phyloP scores from a whole-genome alignment of 2,329 filamentous ascomycete genomes.

The Fusarium sp. region DNA sequence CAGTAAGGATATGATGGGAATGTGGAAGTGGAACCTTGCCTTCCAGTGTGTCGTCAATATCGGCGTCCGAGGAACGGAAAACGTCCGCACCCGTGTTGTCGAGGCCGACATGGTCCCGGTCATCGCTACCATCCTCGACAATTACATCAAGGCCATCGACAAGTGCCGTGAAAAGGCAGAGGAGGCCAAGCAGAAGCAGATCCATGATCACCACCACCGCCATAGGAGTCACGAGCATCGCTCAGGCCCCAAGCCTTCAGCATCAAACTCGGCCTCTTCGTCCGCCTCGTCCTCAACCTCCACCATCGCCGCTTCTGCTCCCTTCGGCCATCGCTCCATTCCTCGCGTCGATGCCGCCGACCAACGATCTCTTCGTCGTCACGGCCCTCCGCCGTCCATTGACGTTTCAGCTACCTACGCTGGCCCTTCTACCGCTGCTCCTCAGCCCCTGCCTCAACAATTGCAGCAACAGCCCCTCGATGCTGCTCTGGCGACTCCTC shows the following conservation, averaged over 20 bases:
- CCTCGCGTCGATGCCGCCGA: constrained; percentile 67
- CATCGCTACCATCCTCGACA: constrained; percentile 97
- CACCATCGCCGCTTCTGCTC: constrained; percentile 15
- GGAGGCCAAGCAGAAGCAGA: constrained; percentile 79
- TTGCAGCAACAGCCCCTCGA: constrained; percentile 41
- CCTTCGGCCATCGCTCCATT: constrained; percentile 65
- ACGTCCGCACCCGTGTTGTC: constrained; percentile 92
- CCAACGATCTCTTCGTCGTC: constrained; percentile 75
- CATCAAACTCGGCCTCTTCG: constrained; percentile 49
- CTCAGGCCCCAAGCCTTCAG: constrained; percentile 58
- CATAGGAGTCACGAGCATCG: constrained; percentile 63
- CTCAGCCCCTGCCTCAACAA: constrained; percentile 24
- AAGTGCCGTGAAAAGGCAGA: constrained; percentile 90
- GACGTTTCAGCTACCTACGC: constrained; percentile 61
- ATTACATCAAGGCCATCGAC: constrained; percentile 97
- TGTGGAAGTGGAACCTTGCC: constrained; percentile 99
- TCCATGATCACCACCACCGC: constrained; percentile 63
- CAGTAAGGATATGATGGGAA: constrained; percentile 99
- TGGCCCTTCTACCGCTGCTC: constrained; percentile 50
- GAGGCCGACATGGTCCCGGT: constrained; percentile 99
- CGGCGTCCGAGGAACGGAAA: constrained; percentile 93
- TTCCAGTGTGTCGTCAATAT: constrained; percentile 99
- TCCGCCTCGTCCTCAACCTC: constrained; percentile 48
- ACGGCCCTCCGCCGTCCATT: constrained; percentile 81
- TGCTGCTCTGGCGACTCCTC: constrained; percentile 33